Base-by-base conservation (phyloP, 2,329 filamentous ascomycete species). In the Fusarium pilosicola region DNA sequence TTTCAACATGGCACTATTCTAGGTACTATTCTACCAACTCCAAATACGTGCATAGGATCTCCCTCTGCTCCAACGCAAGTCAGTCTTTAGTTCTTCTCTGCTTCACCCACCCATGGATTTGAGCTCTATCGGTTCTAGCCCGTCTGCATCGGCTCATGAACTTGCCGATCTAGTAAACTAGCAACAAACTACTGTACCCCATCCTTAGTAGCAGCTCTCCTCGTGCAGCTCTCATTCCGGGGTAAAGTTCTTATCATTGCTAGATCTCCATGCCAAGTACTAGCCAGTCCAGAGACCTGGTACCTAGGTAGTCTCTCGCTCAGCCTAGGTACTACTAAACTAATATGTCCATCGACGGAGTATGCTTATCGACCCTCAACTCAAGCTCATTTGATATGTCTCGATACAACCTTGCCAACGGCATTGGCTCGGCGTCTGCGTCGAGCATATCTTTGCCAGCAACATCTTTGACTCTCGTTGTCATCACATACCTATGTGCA, bases 231-330 rank as follows among this genome's bases (percentile, higher is more conserved):
- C 55, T 38, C 22, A 22, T 68, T 18, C 58, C 46, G 52, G 58
- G 46, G 69, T 58, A 70, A 59, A 52, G 38, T 55, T 65, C 52
- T 41, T 48, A 20, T 54, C 51, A 51, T 32, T 26, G 59, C 62
- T 42, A 61, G 67, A 74, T 74, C 67, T 32, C 28, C 28, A 32
- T 71, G 71, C 59, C 42, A 74, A 68, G 62, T 22, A 30, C 30
- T 30, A 68, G 34, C 28, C 38, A 39, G 22, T 32, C 18, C 22
- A 18, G 48, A 12, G 41, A 42, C 41, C 14, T 42, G 41, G n/a
- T 44, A n/a, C n/a, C n/a, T 41, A 34, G 32, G 32, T 42, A 49
- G 46, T 14, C 18, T 28, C 24, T 28, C 24, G 18, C 24, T 46
- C 24, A 14, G 28, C 26, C 45, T 34, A 34, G 32, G 32, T 46